Evolutionary conservation across 164 flowering plant genomes (phyloP), one percentile per base, ranked within the genome.

Genomic region (Annona cherimola): DNA sequence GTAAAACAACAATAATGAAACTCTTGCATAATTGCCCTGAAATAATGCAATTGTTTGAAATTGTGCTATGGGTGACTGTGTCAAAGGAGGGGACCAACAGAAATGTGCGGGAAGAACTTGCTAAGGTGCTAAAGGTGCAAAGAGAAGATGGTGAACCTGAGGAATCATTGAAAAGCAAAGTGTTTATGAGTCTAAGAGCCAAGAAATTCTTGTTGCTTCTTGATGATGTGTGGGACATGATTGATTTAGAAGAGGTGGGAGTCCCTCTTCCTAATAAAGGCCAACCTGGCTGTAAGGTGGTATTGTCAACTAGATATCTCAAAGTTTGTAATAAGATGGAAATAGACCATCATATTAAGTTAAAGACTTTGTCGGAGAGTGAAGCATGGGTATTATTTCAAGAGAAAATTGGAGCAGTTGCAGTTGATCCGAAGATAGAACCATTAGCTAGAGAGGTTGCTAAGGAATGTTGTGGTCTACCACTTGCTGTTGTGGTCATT

Each of bases 191-290:
- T 26, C 55, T 69, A 9, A 2, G 9, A 8, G 16, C 42, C 19
- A 69, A 54, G 71, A 69, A 69, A 62, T 69, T 54, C 20, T 69
- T 69, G 42, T 39, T 69, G 20, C 62, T 55, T 54, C 42, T 69
- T 4, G 71, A 69, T 69, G 61, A 68, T 4, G n/a, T 68, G 1
- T 50, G 61, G 70, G 43, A 45, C 4, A 26, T 4, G 14, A 2
- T 68, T 6, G n/a, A 35, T 2, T 68, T 67, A 57, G 20, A 66
- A 1, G 35, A 16, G 16, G 18, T 45, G 4, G 57, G 57, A 20
- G 20, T 67, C 41, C 68, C 68, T 11, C 5, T 5, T n/a, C 16
- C 57, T 14, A 44, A n/a, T 8, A 7, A 9, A 7, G 1, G 2
- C 4, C 20, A 7, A 14, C 5, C 5, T 0, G 39, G n/a, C n/a